These are phyloP conservation scores for Penicillium cosmopolitanum DNA, from an alignment of 495 filamentous ascomycete species.

Conservation along the genomic window DNA sequence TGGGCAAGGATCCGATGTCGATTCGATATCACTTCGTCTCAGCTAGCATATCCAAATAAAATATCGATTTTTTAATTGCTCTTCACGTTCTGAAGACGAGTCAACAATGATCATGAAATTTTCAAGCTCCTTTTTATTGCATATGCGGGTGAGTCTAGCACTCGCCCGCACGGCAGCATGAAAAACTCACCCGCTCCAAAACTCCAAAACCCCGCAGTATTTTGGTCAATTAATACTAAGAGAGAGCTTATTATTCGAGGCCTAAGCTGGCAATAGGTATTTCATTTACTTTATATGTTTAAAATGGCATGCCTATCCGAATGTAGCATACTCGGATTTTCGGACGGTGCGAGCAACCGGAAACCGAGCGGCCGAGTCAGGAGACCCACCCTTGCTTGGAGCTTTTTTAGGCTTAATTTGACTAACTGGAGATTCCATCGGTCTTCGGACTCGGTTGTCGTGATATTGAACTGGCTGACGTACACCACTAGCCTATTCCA, in stretches of 20 bases:
- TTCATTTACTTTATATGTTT: background rate
- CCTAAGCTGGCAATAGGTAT: background rate
- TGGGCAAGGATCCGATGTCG: background rate
- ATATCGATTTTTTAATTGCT: background rate
- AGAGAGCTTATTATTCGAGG: background rate
- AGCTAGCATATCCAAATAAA: background rate
- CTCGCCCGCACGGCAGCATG: background rate
- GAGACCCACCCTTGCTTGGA: background rate
- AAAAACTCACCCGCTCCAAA: slow-evolving; percentile 6
- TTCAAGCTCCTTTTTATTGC: slow-evolving; percentile 2
- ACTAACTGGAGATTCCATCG: background rate
- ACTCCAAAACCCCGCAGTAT: background rate
- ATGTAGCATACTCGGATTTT: slow-evolving; percentile 4
- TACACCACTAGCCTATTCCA: background rate
- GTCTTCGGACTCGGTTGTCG: background rate
- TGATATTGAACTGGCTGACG: background rate
- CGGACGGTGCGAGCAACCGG: background rate
- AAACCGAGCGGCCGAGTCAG: background rate
- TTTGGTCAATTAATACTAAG: background rate
- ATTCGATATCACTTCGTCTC: background rate
- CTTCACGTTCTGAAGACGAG: background rate
- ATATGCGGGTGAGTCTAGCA: background rate
- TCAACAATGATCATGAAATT: background rate
- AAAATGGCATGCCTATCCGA: slow-evolving; percentile 1
- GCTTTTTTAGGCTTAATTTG: background rate